Conservation (phyloP, 2,329 filamentous ascomycete species). For the Sporothrix globosa region DNA sequence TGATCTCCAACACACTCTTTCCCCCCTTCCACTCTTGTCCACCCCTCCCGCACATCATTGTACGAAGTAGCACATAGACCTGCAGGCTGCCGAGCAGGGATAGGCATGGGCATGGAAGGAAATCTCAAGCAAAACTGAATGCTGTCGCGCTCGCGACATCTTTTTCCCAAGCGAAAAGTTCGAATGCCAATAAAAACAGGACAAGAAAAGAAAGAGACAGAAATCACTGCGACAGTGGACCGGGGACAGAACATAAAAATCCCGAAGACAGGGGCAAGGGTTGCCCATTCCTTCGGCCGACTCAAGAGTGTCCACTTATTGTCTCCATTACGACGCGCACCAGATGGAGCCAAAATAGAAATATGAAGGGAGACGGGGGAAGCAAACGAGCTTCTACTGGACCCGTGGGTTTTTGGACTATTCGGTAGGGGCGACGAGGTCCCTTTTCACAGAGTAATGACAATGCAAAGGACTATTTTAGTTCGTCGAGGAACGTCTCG, state of each 20-base stretch:
- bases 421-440: neutral
- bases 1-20: constrained; percentile 20
- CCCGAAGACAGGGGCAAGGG: neutral
- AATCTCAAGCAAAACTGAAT: neutral
- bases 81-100: constrained; percentile 7
- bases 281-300: constrained; percentile 3
- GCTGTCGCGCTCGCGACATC: too few relatives aligned
- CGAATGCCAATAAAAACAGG: neutral
- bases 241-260: too few relatives aligned
- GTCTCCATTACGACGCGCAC: neutral
- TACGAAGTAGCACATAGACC: neutral
- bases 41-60: neutral
- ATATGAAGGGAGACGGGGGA: neutral
- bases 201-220: too few relatives aligned
- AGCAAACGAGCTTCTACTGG: neutral
- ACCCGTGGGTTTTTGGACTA: neutral
- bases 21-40: neutral
- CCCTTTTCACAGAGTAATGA: neutral
- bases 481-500: too few relatives aligned
- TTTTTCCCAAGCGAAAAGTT: neutral
- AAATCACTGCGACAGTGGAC: neutral
- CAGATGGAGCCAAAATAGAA: neutral
- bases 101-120: neutral
- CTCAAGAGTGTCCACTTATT: constrained; percentile 1
- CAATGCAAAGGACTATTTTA: too few relatives aligned